Base-by-base conservation (phyloP, 768 basidiomycete species). In the Dendrothele bispora region DNA sequence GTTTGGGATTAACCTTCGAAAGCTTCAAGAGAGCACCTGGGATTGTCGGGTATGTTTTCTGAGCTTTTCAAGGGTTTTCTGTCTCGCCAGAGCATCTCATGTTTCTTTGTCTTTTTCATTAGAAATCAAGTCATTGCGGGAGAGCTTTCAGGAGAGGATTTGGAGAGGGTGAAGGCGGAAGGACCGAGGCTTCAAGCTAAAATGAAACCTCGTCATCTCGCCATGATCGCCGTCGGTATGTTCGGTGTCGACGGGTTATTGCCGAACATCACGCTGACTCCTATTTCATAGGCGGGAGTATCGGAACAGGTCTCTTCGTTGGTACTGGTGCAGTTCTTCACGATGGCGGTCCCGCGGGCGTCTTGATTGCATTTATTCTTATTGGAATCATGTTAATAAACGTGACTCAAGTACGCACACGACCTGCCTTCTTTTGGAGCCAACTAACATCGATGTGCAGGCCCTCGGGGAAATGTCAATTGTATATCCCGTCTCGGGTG, bases 401-500 rank as follows among this genome's bases (percentile, higher is more conserved):
- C 59, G 71, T 74, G 37, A 75, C 73, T 43, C 71, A 74, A 60
- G 71, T 68, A 46, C 45, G 58, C 47, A 6, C 17, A 42, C 28
- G 25, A 43, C 10, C 28, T 41, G 26, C 10, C 8, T 28, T 28
- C 32, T 17, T n/a, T 4, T 25, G 26, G 42, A 20, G 27, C 17
- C n/a, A 30, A 44, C 22, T 22, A 36, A 35, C 22, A 5, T 22
- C 8, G 10, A 25, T 14, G 26, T 18, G 25, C 43, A 74, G 71
- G 73, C 73, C 53, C 62, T 75, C 42, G 71, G 72, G 52, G 73
- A 75, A 71, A 75, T 75, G 69, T 69, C 68, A 44, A 73, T 75
- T 47, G 45, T 75, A 24, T 75, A 70, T 48, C 73, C 73, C 7
- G 72, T 75, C 25, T 75, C 73, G 49, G 73, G 73, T 42, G 73